A percentile compares a stretch with the other conserved stretches of the same genome.
Conservation (phyloP, 208 protist genomes). For the Trypanosoma theileri region DNA sequence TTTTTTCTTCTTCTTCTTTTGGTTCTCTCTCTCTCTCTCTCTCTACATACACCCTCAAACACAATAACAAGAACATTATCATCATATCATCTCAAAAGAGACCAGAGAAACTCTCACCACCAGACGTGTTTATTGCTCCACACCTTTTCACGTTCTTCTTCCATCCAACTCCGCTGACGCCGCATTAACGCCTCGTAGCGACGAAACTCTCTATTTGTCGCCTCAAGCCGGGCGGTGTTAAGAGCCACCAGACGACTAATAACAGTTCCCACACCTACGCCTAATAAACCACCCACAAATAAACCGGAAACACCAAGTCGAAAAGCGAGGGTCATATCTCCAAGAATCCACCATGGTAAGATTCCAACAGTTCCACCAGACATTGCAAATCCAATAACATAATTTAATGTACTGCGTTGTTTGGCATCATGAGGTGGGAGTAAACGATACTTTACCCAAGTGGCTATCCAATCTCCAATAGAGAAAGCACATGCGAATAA, state of each 20-base stretch:
- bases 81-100: no score
- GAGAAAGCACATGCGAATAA: slow-evolving; percentile 71
- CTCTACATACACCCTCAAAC: no score
- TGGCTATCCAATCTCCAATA: slow-evolving; percentile 64
- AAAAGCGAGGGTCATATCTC: slow-evolving; percentile 50
- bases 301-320: slow-evolving; percentile 66
- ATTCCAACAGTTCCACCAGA: slow-evolving; percentile 77
- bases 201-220: slow-evolving; percentile 66
- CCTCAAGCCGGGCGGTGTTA: slow-evolving; percentile 72
- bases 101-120: slow-evolving; percentile 46
- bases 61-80: no score
- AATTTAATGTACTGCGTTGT: slow-evolving; percentile 71
- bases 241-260: slow-evolving; percentile 62
- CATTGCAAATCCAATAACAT: slow-evolving; percentile 62
- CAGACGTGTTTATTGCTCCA: slow-evolving; percentile 45
- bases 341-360: slow-evolving; percentile 88
- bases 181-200: slow-evolving; percentile 85
- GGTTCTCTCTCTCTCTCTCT: no score
- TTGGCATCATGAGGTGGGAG: slow-evolving; percentile 63
- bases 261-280: slow-evolving; percentile 54
- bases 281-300: slow-evolving; percentile 62
- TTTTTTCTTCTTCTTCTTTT: no score
- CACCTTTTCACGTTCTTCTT: slow-evolving; percentile 42
- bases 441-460: slow-evolving; percentile 39
- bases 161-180: slow-evolving; percentile 61